phyloP scores from a whole-genome alignment of 768 basidiomycete genomes.

The Amyloporia xantha region DNA sequence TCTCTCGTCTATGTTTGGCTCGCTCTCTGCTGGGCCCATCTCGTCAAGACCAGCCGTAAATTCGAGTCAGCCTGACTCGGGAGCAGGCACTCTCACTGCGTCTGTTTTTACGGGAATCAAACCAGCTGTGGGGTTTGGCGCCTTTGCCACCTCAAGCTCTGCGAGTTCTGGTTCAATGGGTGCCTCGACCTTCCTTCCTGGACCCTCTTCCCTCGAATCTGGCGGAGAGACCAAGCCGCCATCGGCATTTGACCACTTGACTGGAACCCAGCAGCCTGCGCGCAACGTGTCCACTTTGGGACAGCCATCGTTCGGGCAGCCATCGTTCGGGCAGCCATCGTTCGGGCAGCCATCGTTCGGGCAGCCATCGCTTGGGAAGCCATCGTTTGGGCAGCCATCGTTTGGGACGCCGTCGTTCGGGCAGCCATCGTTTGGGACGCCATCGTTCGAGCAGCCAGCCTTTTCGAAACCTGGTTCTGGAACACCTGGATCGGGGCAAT shows the following conservation, averaged over 20 bases:
- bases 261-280: slow-evolving; percentile 4
- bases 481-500: not conserved
- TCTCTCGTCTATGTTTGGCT: slow-evolving; percentile 21
- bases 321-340: slow-evolving; percentile 10
- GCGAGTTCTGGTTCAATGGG: too few species aligned
- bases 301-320: slow-evolving; percentile 14
- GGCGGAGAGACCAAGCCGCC: not conserved
- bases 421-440: slow-evolving; percentile 1
- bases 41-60: too few species aligned
- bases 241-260: not conserved
- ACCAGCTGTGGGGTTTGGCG: slow-evolving; percentile 25
- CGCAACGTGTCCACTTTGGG: slow-evolving; percentile 27
- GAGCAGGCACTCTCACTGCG: slow-evolving; percentile 6
- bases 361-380: slow-evolving; percentile 11
- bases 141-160: slow-evolving; percentile 16
- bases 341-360: slow-evolving; percentile 2
- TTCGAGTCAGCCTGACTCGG: not conserved
- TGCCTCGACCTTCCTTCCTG: not conserved
- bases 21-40: slow-evolving; percentile 11
- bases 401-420: slow-evolving; percentile 1
- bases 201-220: not conserved
- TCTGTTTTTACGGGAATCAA: not conserved
- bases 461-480: not conserved
- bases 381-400: slow-evolving; percentile 10
- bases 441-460: not conserved